Percentiles rank a stretch among this genome's conserved stretches.
Evolutionary conservation across 208 protist genomes (phyloP).

Genomic region (Trichomonas gallinae): DNA sequence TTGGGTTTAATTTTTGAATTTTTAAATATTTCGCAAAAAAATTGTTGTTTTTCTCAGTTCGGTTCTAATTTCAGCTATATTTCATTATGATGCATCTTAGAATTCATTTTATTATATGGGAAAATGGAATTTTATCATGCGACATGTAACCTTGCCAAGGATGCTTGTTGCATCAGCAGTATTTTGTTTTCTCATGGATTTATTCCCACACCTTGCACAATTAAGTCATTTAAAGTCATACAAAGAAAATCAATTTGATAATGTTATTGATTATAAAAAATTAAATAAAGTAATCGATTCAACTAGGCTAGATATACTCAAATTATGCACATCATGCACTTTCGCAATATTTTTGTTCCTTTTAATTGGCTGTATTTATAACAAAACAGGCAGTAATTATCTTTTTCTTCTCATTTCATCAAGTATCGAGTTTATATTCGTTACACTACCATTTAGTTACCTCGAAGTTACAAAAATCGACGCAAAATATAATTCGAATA

Average conservation of each 20-base stretch:
- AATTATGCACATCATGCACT: neutral
- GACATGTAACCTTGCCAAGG: neutral
- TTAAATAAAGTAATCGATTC: neutral
- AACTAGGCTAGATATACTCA: neutral
- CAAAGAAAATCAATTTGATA: neutral
- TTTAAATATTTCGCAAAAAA: no score
- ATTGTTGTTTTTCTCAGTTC: no score
- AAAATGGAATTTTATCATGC: no score
- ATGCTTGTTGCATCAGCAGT: neutral
- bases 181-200: neutral
- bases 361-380: neutral
- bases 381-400: neutral
- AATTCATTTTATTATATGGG: no score
- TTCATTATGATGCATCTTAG: no score
- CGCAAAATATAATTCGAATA: neutral
- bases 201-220: neutral
- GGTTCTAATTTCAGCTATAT: no score
- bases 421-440: neutral
- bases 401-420: neutral
- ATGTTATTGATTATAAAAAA: neutral
- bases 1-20: no score
- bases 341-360: neutral
- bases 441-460: neutral
- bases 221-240: neutral
- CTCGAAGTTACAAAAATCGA: neutral